phyloP scores from a whole-genome alignment of 2,329 filamentous ascomycete species.

The Mycocentrospora acerina region DNA sequence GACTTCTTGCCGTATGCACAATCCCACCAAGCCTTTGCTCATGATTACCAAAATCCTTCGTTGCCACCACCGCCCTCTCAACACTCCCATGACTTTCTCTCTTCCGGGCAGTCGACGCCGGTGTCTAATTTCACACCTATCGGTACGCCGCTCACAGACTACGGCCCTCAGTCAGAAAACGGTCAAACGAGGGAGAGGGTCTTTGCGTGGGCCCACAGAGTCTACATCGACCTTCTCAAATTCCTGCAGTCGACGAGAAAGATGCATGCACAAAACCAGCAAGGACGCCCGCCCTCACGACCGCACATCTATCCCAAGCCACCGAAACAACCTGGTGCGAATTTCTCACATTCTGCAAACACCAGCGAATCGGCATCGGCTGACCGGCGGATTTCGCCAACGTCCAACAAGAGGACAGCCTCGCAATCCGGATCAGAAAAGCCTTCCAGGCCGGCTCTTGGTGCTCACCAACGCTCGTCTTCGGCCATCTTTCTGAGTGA shows the following conservation, averaged over 20 bases:
- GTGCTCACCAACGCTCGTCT: constrained; percentile 32
- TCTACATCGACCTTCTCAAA: constrained; percentile 52
- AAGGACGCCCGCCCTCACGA: constrained; percentile 49
- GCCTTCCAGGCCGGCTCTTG: constrained; percentile 19
- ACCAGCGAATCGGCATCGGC: constrained; percentile 30
- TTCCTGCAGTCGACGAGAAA: constrained; percentile 51
- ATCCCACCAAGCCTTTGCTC: constrained; percentile 20
- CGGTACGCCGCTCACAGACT: constrained; percentile 35
- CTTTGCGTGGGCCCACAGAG: constrained; percentile 50
- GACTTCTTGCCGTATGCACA: constrained; percentile 32
- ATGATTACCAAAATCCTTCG: constrained; percentile 31
- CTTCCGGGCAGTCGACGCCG: constrained; percentile 35
- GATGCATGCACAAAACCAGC: constrained; percentile 41
- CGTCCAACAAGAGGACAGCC: constrained; percentile 25
- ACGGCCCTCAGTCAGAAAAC: constrained; percentile 45
- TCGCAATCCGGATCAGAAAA: constrained; percentile 23
- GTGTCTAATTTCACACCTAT: constrained; percentile 22
- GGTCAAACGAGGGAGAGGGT: constrained; percentile 47
- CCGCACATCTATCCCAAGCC: constrained; percentile 64
- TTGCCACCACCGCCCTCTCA: constrained; percentile 23
- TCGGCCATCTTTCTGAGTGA: constrained; percentile 29
- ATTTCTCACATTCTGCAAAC: constrained; percentile 45
- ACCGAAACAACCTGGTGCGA: constrained; percentile 57
- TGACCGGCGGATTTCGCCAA: constrained; percentile 34
- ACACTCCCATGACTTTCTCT: constrained; percentile 26